Evolutionary conservation across 2,329 filamentous ascomycete genomes (phyloP), one percentile per base, ranked within the genome.

Genomic region (Triangularia setosa): DNA sequence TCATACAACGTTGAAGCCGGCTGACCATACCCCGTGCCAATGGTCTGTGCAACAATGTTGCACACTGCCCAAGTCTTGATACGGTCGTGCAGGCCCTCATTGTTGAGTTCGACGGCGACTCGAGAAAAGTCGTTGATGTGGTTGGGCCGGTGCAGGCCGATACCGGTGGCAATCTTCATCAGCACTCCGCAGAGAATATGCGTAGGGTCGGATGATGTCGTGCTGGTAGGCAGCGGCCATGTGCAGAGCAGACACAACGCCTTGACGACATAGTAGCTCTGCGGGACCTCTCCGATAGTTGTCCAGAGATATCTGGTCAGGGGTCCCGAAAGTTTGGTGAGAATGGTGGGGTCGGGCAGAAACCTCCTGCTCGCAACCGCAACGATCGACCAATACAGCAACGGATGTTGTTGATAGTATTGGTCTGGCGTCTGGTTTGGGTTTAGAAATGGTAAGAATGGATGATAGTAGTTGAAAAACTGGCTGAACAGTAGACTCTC

Each of bases 151-250:
- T 95, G 91, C 61, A 95, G 81, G 21, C 91, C 91, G 69, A 93
- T 92, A 69, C 92, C 90, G 69, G 92, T 93, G 8, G 91, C 91
- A 23, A 91, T 87, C 78, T 93, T 92, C 86, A 94, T 93, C 90
- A 94, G 92, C 66, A 92, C 86, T 60, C 91, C 91, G 69, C 89
- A 89, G 18, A 93, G 79, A 74, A 92, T 93, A 73, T 93, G 92
- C 1, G 91, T 94, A 2, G 90, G 90, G 70, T 95, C 91, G 7
- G 88, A 88, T 5, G 89, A 89, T 1, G 90, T 92, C 4, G 89
- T 91, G 75, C 89, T 92, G n/a, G 89, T 92, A 0, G 91, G 91
- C 40, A 94, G 77, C 5, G 91, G 91, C 91, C 91, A 95, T 4
- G 89, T 91, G 75, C 91, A 94, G 52, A 93, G 77, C 63, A 95